phyloP scores from a whole-genome alignment of 164 flowering plant genomes.

The Saururus chinensis region DNA sequence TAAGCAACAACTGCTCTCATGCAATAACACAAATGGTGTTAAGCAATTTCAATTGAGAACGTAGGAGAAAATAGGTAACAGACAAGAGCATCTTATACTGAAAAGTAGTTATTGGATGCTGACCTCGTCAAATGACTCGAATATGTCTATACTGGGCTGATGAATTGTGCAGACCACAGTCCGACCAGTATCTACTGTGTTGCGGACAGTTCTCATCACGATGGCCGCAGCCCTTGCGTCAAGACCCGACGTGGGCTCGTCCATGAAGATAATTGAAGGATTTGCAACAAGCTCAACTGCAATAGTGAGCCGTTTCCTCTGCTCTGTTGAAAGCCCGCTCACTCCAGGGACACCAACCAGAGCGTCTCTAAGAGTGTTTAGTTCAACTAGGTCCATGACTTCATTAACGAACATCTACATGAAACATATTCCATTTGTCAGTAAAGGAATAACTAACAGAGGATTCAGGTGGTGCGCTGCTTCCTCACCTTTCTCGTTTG shows the following conservation, averaged over 20 bases:
- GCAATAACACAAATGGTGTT: background rate
- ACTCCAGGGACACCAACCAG: conserved; percentile 88
- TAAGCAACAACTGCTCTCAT: conserved; percentile 54
- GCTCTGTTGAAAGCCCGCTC: conserved; percentile 90
- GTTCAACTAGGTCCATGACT: conserved; percentile 88
- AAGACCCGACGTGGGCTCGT: conserved; percentile 96
- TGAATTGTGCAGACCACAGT: conserved; percentile 98
- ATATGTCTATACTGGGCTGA: conserved; percentile 95
- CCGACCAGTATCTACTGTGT: conserved; percentile 95
- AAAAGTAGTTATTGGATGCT: background rate
- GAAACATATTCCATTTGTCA: too few relatives aligned
- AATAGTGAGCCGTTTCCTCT: conserved; percentile 84
- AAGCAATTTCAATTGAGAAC: too few relatives aligned
- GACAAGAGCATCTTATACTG: background rate
- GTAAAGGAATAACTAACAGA: too few relatives aligned
- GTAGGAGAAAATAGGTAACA: too few relatives aligned
- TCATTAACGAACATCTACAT: conserved; percentile 74
- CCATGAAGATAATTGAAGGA: conserved; percentile 98
- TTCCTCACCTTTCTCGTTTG: conserved; percentile 16
- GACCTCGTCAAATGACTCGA: conserved; percentile 96
- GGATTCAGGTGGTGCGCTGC: background rate
- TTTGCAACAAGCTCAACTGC: conserved; percentile 98
- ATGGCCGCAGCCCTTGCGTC: conserved; percentile 99
- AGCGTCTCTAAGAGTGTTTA: conserved; percentile 64
- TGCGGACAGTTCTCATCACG: conserved; percentile 92